Evolutionary conservation across 805 yeast genomes (phyloP), one percentile per base, ranked within the genome.

Genomic region (Sugiyamaella qingdaonensis): DNA sequence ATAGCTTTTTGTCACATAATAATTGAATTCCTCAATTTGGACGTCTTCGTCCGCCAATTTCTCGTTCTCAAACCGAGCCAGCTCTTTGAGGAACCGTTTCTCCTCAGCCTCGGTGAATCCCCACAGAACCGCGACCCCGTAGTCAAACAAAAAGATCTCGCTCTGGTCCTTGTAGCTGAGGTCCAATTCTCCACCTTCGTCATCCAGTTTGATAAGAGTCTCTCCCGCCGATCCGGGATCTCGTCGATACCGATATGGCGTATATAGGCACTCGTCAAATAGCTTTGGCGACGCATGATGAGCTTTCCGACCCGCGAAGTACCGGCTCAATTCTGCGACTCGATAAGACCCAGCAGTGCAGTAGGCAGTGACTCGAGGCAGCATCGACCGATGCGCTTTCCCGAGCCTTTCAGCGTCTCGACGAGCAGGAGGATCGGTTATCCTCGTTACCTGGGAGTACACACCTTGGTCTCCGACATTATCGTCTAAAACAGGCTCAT

Each of bases 81-180:
- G 72, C 64, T 92, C 97, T 48, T 78, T 78, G 52, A 94, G 71
- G 61, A 94, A 88, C 48, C 89, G 82, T 50, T 76, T 74, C 66
- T 94, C 99, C 68, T 94, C 98, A 50, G 82, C 78, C 51, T 82
- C 78, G 1, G 89, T 81, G 64, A 88, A 94, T 0, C 99, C 99
- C 99, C 99, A 94, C 74, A 94, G 72, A 1, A 94, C 96, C 32
- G 89, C 83, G n/a, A 94, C 99, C 18, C 99, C 99, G 68, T 94
- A 94, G 63, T 91, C 97, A 72, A 94, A 94, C 7, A 94, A 74
- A 64, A 91, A 94, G 8, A 90, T 75, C 65, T 91, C 98, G 9
- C 84, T 84, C 29, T 80, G 78, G 27, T 64, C 67, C 54, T 80
- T 78, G 61, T 84, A 85, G 49, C 91, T 89, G 46, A 92, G 84